Base-by-base conservation (phyloP, 768 basidiomycete species). In the Leccinum variicolor region DNA sequence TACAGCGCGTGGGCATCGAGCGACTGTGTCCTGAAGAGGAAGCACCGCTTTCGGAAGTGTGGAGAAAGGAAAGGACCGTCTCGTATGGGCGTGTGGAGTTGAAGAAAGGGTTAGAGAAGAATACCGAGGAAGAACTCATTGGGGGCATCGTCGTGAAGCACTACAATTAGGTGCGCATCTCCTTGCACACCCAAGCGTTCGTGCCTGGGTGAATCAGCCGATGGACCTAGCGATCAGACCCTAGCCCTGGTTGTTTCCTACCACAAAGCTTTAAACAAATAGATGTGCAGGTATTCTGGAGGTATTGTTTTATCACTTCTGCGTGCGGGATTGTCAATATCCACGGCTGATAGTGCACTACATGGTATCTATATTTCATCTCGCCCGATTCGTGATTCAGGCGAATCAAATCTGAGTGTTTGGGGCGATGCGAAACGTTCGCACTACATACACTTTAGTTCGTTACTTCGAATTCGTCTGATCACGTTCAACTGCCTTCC, bases 91-190 rank as follows among this genome's bases (percentile, higher is more conserved):
- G 77, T 50, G 76, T 67, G 0, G 69, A 76, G 10, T 65, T 84
- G 41, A 75, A 73, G 57, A 70, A 70, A 28, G 68, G 74, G 11
- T 15, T 2, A 26, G 76, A 76, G 36, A 71, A 75, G 3, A 75
- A 74, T 6, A 77, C 81, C 0, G 82, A 86, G 59, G 82, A 83
- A 62, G 83, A 85, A 64, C 57, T 81, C 31, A 73, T 85, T 29
- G 77, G 74, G 28, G 84, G 84, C 0, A 74, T 84, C 2, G 60
- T 83, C 7, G 81, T 85, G 4, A 83, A 81, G 64, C 83, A 85
- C 58, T 86, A 82, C 56, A 84, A 79, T 64, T 85, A 34, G 39
- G 6, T 13, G 11, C 5, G 6, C 4, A 8, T 9, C 17, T n/a
- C 36, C 36, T n/a, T 39, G 17, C 36, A 8, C 17, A 39, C 6